Evolutionary conservation across 352 stramenopile genomes (phyloP).

Genomic region (Globisporangium alternatum): DNA sequence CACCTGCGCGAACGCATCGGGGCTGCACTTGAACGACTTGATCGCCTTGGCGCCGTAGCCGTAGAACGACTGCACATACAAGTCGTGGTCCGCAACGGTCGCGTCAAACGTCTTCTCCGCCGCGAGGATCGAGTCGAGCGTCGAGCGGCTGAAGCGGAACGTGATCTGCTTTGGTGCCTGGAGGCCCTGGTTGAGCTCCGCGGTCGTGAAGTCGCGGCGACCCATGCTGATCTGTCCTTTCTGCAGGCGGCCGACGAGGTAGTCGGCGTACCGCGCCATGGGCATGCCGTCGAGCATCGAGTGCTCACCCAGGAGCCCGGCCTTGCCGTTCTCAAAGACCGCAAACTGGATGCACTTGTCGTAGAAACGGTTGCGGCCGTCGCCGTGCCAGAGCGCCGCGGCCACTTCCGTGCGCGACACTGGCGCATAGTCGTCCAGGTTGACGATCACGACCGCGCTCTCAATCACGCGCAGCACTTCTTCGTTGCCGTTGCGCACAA

Average conservation of each 20-base stretch:
- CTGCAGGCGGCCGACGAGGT: constrained; percentile 52
- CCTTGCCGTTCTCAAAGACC: constrained; percentile 95
- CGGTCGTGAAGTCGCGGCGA: constrained; percentile 32
- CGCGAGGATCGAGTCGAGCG: constrained; percentile 41
- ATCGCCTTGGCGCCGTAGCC: constrained; percentile 88
- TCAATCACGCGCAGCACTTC: constrained; percentile 52
- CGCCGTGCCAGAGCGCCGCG: constrained; percentile 71
- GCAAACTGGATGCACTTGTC: constrained; percentile 97
- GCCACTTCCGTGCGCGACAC: constrained; percentile 65
- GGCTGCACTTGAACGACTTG: constrained; percentile 89
- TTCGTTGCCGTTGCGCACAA: constrained; percentile 68
- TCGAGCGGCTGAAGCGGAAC: constrained; percentile 54
- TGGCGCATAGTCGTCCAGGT: constrained; percentile 62
- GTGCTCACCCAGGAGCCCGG: constrained; percentile 92
- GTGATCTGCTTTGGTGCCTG: constrained; percentile 35
- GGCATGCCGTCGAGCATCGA: constrained; percentile 89
- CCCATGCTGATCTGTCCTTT: constrained; percentile 50
- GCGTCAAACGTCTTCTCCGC: constrained; percentile 62
- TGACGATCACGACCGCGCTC: constrained; percentile 63
- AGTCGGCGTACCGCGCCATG: constrained; percentile 71
- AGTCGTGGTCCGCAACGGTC: constrained; percentile 84
- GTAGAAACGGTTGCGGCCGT: constrained; percentile 94
- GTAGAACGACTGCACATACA: constrained; percentile 86
- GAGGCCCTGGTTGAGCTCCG: constrained; percentile 28
- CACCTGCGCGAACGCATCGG: constrained; percentile 95